Evolutionary conservation across 2,329 filamentous ascomycete species (phyloP).

Genomic region (Verruconis gallopava): DNA sequence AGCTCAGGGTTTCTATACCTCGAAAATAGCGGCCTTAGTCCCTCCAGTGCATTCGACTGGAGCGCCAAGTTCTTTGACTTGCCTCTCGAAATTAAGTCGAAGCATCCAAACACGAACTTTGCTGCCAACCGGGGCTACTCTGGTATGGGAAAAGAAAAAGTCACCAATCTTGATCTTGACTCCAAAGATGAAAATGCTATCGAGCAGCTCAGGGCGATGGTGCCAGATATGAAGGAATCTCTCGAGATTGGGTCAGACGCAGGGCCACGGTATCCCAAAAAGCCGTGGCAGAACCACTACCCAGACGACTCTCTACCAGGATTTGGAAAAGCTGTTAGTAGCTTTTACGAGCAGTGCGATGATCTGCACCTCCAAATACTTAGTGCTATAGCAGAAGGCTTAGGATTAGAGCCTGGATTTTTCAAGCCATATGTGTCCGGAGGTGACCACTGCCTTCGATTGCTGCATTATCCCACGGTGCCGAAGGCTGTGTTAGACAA

Average conservation of each 20-base stretch:
- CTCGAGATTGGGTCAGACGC: conserved; percentile 7
- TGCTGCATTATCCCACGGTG: too few relatives aligned
- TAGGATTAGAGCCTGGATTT: too few relatives aligned
- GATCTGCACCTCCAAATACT: too few relatives aligned
- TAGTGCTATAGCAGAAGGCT: too few relatives aligned
- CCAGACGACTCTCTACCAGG: too few relatives aligned
- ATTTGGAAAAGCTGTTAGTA: too few relatives aligned
- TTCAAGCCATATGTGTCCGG: too few relatives aligned
- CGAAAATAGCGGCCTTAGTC: conserved; percentile 2
- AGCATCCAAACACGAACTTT: conserved; percentile 6
- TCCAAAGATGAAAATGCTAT: neutral
- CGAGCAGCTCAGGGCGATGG: conserved; percentile 1
- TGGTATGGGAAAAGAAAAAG: conserved; percentile 8
- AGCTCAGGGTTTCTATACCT: conserved; percentile 8
- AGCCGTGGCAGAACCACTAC: too few relatives aligned
- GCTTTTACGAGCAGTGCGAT: too few relatives aligned
- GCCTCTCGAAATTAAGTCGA: neutral
- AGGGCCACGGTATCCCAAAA: too few relatives aligned
- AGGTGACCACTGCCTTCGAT: too few relatives aligned
- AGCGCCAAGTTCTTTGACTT: conserved; percentile 6
- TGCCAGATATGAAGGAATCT: conserved; percentile 7
- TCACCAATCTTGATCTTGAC: conserved; percentile 6
- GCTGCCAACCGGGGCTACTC: conserved; percentile 5
- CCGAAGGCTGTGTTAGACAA: neutral
- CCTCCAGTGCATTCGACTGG: conserved; percentile 3